Percentiles rank a stretch among this genome's conserved stretches.
Evolutionary conservation across 2,329 filamentous ascomycete species (phyloP).

Genomic region (Aspergillus phoenicis): DNA sequence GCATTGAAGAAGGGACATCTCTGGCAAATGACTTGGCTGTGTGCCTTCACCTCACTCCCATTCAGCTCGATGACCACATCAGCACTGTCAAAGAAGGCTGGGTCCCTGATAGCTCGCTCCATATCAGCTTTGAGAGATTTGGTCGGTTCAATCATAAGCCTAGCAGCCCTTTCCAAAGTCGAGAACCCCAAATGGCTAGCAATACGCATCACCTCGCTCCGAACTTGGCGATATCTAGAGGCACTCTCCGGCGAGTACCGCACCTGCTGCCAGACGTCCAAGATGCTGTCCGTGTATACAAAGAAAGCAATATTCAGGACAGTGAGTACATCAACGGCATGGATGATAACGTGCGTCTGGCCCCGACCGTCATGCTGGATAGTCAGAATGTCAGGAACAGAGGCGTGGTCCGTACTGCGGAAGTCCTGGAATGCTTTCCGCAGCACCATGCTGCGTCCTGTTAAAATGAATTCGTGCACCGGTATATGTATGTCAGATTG

Average conservation of each 20-base stretch:
- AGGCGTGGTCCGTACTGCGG: slow-evolving; percentile 56
- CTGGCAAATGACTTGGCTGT: slow-evolving; percentile 77
- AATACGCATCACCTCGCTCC: slow-evolving; percentile 85
- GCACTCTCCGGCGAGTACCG: slow-evolving; percentile 66
- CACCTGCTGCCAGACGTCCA: slow-evolving; percentile 86
- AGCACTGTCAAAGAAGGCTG: slow-evolving; percentile 72
- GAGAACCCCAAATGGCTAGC: slow-evolving; percentile 70
- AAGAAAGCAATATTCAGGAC: slow-evolving; percentile 79
- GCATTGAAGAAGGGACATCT: slow-evolving; percentile 91
- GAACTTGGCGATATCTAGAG: slow-evolving; percentile 74
- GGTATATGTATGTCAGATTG: slow-evolving; percentile 73
- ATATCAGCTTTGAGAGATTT: slow-evolving; percentile 71
- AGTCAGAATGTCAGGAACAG: slow-evolving; percentile 62
- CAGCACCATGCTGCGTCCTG: slow-evolving; percentile 71
- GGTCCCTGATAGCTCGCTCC: slow-evolving; percentile 67
- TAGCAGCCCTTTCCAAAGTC: slow-evolving; percentile 74
- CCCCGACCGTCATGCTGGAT: slow-evolving; percentile 57
- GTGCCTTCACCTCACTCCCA: slow-evolving; percentile 67
- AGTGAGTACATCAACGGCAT: slow-evolving; percentile 73
- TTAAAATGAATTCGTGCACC: slow-evolving; percentile 78
- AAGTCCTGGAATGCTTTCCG: slow-evolving; percentile 63
- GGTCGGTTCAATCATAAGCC: slow-evolving; percentile 69
- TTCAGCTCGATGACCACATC: slow-evolving; percentile 80
- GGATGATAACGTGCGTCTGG: slow-evolving; percentile 64
- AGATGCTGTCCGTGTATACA: slow-evolving; percentile 74